A percentile compares a stretch with the other conserved stretches of the same genome.
Evolutionary conservation across 1,139 yeast genomes (phyloP).

Genomic region (Suhomyces coccinellae): DNA sequence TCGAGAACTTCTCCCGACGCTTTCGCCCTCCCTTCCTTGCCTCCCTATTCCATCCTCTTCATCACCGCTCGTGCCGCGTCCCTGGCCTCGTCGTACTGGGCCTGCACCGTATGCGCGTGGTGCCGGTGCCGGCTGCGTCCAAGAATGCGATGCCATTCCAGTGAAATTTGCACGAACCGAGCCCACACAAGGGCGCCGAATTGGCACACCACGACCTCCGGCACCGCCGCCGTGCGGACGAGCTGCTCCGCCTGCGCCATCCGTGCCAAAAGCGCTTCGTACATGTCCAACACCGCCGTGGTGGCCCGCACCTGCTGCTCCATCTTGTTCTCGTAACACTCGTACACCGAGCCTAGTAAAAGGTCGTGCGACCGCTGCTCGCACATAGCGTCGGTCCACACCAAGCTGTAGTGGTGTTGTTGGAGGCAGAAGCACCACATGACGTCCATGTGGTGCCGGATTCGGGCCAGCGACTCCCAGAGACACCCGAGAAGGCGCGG

Average conservation of each 20-base stretch:
- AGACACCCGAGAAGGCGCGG: neutral
- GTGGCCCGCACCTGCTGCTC: conserved; percentile 10
- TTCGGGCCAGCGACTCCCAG: neutral
- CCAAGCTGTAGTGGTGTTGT: conserved; percentile 18
- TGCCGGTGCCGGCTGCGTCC: neutral
- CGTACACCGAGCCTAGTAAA: conserved; percentile 21
- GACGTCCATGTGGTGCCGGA: neutral
- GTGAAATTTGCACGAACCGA: conserved; percentile 4
- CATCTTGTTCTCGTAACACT: conserved; percentile 21
- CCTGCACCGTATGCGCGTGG: neutral
- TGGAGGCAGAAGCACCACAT: conserved; percentile 12
- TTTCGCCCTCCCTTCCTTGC: too few relatives aligned
- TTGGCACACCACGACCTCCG: neutral
- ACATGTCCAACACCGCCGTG: neutral
- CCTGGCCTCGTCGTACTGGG: conserved; percentile 5
- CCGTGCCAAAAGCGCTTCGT: neutral
- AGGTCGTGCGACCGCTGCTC: conserved; percentile 10
- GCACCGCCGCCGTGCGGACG: neutral
- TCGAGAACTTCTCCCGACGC: too few relatives aligned
- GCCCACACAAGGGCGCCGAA: conserved; percentile 3
- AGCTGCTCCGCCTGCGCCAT: neutral
- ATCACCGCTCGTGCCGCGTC: neutral
- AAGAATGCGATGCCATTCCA: conserved; percentile 3
- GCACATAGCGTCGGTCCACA: conserved; percentile 20
- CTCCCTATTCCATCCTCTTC: neutral